Evolutionary conservation across 768 basidiomycete genomes (phyloP).

Genomic region (Suillus americanus): DNA sequence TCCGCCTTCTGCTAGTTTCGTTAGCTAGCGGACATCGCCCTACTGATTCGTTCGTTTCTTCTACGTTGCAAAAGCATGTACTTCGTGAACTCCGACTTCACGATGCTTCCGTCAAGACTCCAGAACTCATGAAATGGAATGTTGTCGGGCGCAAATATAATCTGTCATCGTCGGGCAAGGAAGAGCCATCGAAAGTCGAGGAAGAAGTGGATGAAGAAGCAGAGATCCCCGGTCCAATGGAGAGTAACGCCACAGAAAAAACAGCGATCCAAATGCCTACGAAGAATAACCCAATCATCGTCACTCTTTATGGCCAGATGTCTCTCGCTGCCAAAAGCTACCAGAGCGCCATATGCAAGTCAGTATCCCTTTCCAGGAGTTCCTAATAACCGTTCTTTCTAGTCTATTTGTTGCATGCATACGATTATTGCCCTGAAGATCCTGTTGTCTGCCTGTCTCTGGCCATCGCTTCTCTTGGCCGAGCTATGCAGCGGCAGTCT

Average conservation of each 20-base stretch:
- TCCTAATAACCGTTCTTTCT: constrained; percentile 1
- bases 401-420: constrained; percentile 91
- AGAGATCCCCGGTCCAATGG: constrained; percentile 15
- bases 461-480: constrained; percentile 82
- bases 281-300: constrained; percentile 67
- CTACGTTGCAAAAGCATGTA: constrained; percentile 81
- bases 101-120: constrained; percentile 64
- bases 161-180: constrained; percentile 39
- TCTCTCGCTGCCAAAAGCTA: constrained; percentile 84
- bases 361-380: background rate
- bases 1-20: constrained; percentile 72
- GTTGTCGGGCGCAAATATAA: constrained; percentile 56
- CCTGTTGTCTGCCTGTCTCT: constrained; percentile 83
- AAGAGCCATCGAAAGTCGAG: constrained; percentile 26
- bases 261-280: constrained; percentile 49
- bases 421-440: constrained; percentile 81
- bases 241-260: constrained; percentile 21
- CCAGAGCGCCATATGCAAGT: constrained; percentile 88
- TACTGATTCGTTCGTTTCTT: constrained; percentile 74
- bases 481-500: constrained; percentile 90
- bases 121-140: constrained; percentile 65
- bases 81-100: constrained; percentile 75
- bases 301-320: constrained; percentile 79
- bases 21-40: constrained; percentile 70
- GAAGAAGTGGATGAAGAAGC: constrained; percentile 35